Conservation (phyloP, 129 eudicot genomes). For the Mikania micrantha region DNA sequence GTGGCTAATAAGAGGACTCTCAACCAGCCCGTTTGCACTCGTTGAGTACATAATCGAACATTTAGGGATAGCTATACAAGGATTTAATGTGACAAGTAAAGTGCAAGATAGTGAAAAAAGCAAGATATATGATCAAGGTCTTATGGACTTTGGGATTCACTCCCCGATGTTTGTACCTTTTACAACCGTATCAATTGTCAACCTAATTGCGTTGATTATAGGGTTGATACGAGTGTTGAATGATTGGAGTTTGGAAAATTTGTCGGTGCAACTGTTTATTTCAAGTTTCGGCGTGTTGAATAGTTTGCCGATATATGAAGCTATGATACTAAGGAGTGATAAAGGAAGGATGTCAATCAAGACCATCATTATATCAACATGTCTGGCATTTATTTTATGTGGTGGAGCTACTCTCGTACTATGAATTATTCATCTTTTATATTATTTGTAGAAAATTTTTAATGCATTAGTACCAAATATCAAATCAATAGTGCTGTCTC, state of each 20-base stretch:
- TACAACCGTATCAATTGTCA: slow-evolving; percentile 49
- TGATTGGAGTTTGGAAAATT: slow-evolving; percentile 15
- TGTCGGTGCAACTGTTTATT: slow-evolving; percentile 36
- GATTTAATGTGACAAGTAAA: slow-evolving; percentile 78
- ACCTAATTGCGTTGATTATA: slow-evolving; percentile 31
- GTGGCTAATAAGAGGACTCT: slow-evolving; percentile 56
- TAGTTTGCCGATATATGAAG: slow-evolving; percentile 63
- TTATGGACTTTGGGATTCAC: slow-evolving; percentile 58
- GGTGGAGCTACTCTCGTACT: slow-evolving; percentile 4
- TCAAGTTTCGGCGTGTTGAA: slow-evolving; percentile 56
- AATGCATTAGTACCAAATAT: not conserved
- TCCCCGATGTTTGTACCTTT: slow-evolving; percentile 64
- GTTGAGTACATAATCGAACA: slow-evolving; percentile 31
- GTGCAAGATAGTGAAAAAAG: slow-evolving; percentile 56
- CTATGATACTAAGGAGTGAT: slow-evolving; percentile 57
- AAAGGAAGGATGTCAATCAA: slow-evolving; percentile 50
- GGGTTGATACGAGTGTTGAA: slow-evolving; percentile 20
- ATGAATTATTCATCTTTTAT: not conserved
- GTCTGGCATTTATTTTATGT: slow-evolving; percentile 35
- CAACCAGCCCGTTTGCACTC: slow-evolving; percentile 41
- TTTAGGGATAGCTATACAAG: slow-evolving; percentile 43
- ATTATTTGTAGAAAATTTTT: not conserved
- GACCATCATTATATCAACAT: slow-evolving; percentile 28
- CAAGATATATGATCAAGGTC: slow-evolving; percentile 65
- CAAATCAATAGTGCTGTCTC: too few relatives aligned